phyloP scores from a whole-genome alignment of 768 basidiomycete species.

The Amylocystis lapponica region DNA sequence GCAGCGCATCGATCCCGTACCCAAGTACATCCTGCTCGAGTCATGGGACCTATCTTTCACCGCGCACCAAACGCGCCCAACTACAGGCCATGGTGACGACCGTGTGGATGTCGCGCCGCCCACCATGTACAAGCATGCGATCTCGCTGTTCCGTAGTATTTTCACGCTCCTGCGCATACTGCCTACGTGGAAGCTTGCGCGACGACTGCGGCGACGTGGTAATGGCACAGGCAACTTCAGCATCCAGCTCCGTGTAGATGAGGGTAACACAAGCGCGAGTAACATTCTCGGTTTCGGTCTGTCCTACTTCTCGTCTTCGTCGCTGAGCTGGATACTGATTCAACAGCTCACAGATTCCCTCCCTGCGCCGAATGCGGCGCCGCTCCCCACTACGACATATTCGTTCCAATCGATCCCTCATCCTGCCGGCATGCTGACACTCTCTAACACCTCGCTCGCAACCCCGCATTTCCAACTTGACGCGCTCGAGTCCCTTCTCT shows the following conservation, averaged over 20 bases:
- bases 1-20: slow-evolving; percentile 62
- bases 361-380: slow-evolving; percentile 33
- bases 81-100: slow-evolving; percentile 8
- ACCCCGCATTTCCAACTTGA: slow-evolving; percentile 68
- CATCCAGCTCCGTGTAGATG: slow-evolving; percentile 43
- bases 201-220: slow-evolving; percentile 46
- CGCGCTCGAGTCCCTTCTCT: slow-evolving; percentile 71
- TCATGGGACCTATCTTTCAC: slow-evolving; percentile 53
- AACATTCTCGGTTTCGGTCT: slow-evolving; percentile 36
- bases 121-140: slow-evolving; percentile 81
- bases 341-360: slow-evolving; percentile 28
- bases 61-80: slow-evolving; percentile 2
- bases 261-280: slow-evolving; percentile 21
- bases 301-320: slow-evolving; percentile 11
- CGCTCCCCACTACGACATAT: slow-evolving; percentile 48
- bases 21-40: slow-evolving; percentile 67
- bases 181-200: slow-evolving; percentile 71
- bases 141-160: slow-evolving; percentile 73
- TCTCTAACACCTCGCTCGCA: slow-evolving; percentile 60
- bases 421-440: slow-evolving; percentile 56
- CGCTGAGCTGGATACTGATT: neutral
- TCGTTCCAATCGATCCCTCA: slow-evolving; percentile 64
- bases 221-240: slow-evolving; percentile 38
- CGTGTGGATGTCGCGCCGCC: slow-evolving; percentile 54
- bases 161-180: slow-evolving; percentile 69